Evolutionary conservation across 75 land plant species (phyloP).

Genomic region (Cunninghamia lanceolata): DNA sequence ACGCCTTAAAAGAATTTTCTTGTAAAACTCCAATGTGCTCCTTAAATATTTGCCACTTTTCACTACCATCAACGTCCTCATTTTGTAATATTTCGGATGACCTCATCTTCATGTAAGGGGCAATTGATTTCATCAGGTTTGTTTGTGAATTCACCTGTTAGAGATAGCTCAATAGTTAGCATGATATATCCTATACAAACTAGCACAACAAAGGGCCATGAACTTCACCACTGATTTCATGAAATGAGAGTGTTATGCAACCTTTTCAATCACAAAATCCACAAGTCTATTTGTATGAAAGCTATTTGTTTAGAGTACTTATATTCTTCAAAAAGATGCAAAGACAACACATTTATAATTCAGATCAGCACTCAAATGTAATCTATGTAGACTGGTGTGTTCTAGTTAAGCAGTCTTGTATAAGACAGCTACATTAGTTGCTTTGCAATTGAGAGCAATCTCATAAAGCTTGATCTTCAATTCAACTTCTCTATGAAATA

Average conservation of each 20-base stretch:
- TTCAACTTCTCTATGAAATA: no score
- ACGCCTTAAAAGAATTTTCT: slow-evolving; percentile 31
- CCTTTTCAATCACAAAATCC: neutral
- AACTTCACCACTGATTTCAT: neutral
- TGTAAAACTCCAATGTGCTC: slow-evolving; percentile 72
- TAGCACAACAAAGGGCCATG: neutral
- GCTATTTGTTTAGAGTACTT: neutral
- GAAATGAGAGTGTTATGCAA: neutral
- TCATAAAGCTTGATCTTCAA: no score
- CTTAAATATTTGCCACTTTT: slow-evolving; percentile 59
- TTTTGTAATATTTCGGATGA: neutral
- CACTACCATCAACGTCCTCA: neutral
- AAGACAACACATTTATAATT: neutral
- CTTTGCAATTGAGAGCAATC: no score
- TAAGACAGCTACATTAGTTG: no score
- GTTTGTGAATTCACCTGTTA: slow-evolving; percentile 2
- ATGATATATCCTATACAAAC: neutral
- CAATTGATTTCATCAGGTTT: neutral
- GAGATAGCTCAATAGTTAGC: neutral
- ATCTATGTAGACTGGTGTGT: neutral
- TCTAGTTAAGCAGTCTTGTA: neutral
- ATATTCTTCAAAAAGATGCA: neutral
- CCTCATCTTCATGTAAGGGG: slow-evolving; percentile 12
- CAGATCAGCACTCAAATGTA: neutral
- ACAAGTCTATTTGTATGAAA: neutral